Evolutionary conservation across 225 moss, liverwort and hornwort species (phyloP).

Genomic region (Pleurozium schreberi): DNA sequence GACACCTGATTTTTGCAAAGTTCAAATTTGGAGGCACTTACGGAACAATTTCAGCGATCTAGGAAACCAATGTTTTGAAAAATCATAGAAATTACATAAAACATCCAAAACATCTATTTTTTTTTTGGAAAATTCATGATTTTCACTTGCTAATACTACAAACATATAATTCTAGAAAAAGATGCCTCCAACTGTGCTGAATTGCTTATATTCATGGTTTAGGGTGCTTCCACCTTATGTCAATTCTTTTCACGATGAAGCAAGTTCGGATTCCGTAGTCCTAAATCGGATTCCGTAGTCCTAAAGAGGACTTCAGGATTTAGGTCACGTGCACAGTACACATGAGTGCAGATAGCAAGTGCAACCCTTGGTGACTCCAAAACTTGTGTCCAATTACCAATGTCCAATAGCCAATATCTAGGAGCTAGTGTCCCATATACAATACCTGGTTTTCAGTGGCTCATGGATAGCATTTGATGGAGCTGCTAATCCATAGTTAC

Average conservation of each 20-base stretch:
- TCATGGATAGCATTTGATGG: not conserved
- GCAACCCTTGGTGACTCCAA: not conserved
- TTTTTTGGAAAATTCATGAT: too few relatives aligned
- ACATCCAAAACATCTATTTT: too few relatives aligned
- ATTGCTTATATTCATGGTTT: too few relatives aligned
- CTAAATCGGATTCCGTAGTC: not conserved
- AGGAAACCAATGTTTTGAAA: too few relatives aligned
- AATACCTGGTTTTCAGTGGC: not conserved
- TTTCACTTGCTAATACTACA: too few relatives aligned
- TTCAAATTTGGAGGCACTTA: too few relatives aligned
- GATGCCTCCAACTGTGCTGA: too few relatives aligned
- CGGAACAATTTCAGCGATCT: too few relatives aligned
- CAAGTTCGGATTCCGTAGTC: not conserved
- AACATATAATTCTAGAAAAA: too few relatives aligned
- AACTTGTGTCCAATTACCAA: not conserved
- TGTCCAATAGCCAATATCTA: not conserved
- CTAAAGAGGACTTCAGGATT: not conserved
- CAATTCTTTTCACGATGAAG: not conserved
- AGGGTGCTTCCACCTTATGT: too few relatives aligned
- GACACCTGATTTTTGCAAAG: too few relatives aligned
- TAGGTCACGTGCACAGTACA: not conserved
- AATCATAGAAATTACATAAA: too few relatives aligned
- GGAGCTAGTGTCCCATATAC: not conserved
- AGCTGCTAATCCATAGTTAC: not conserved
- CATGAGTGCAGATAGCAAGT: not conserved